phyloP scores from a whole-genome alignment of 179 eudicot genomes.

The Heliamphora pulchella region DNA sequence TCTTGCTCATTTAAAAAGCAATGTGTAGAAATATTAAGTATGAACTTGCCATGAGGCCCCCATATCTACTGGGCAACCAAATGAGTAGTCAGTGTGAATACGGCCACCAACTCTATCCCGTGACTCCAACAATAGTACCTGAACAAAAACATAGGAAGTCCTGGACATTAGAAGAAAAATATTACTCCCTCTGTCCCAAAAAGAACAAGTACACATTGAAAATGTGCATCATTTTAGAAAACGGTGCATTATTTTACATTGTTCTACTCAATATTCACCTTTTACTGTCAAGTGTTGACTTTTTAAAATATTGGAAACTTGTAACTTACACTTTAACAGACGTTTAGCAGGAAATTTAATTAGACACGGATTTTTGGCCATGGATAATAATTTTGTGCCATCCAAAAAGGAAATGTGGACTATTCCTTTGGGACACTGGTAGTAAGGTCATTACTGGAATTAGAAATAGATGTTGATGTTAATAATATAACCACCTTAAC shows the following conservation, averaged over 20 bases:
- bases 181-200: not conserved
- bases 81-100: slow-evolving; percentile 90
- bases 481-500: slow-evolving; percentile 43
- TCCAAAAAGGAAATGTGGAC: slow-evolving; percentile 4
- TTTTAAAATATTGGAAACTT: not conserved
- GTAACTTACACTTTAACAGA: too few relatives aligned
- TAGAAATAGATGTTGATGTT: not conserved
- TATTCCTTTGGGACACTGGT: not conserved
- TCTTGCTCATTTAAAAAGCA: slow-evolving; percentile 6
- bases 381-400: not conserved
- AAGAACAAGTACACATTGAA: not conserved
- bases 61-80: slow-evolving; percentile 97
- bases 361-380: not conserved
- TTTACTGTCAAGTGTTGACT: not conserved
- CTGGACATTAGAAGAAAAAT: not conserved
- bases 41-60: slow-evolving; percentile 87
- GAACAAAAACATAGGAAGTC: slow-evolving; percentile 23
- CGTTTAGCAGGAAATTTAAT: not conserved
- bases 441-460: not conserved
- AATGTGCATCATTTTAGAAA: not conserved
- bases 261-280: not conserved
- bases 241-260: not conserved
- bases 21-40: not conserved
- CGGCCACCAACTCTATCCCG: slow-evolving; percentile 96
- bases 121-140: slow-evolving; percentile 90